Percentiles rank a stretch among this genome's conserved stretches.
Conservation (phyloP, 768 basidiomycete species). For the Amanita muscaria region DNA sequence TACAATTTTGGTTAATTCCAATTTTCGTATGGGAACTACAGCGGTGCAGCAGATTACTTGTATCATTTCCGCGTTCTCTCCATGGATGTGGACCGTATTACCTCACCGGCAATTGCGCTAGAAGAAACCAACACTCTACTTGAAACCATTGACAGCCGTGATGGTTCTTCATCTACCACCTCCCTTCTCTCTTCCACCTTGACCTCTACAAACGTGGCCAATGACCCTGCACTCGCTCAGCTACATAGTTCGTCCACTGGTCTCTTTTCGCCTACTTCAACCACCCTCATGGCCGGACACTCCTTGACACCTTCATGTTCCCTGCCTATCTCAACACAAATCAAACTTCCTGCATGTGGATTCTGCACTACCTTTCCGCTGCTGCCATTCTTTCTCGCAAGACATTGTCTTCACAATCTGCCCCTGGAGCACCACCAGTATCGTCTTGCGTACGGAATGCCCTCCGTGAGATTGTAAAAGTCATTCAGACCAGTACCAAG, state of each 20-base stretch:
- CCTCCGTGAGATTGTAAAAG: constrained; percentile 85
- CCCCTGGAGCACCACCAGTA: constrained; percentile 26
- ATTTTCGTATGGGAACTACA: constrained; percentile 97
- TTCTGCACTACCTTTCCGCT: constrained; percentile 88
- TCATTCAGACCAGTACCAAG: constrained; percentile 90
- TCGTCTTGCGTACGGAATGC: constrained; percentile 79
- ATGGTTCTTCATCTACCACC: constrained; percentile 17
- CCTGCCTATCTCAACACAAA: constrained; percentile 98
- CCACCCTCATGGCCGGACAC: constrained; percentile 82
- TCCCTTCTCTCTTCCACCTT: neutral
- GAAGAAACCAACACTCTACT: constrained; percentile 94
- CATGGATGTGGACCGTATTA: constrained; percentile 86
- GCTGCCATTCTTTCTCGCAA: constrained; percentile 91
- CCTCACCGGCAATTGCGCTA: constrained; percentile 93
- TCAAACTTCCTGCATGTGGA: constrained; percentile 91
- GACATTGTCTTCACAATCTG: constrained; percentile 40
- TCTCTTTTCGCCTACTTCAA: constrained; percentile 98
- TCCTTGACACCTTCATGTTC: constrained; percentile 93
- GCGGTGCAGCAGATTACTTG: constrained; percentile 92
- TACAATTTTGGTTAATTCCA: constrained; percentile 99
- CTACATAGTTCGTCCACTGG: constrained; percentile 99
- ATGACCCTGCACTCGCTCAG: constrained; percentile 73
- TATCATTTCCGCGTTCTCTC: constrained; percentile 99
- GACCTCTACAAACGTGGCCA: constrained; percentile 18
- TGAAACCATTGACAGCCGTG: constrained; percentile 80